Evolutionary conservation across 352 stramenopile species (phyloP), one percentile per base, ranked within the genome.

Genomic region (Pythium inflatum): DNA sequence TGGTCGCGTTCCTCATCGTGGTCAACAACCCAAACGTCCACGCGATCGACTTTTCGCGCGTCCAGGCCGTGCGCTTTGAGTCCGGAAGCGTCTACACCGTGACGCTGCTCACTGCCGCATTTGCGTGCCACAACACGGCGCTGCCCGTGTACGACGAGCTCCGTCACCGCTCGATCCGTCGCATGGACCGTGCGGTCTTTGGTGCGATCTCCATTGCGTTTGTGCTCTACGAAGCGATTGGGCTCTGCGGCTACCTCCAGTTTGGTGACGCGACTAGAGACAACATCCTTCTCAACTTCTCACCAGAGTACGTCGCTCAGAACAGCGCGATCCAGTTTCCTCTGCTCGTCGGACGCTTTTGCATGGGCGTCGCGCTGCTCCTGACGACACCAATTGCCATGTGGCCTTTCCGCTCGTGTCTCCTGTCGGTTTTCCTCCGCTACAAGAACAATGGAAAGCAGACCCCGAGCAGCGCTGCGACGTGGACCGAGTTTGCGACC

Each of bases 201-300:
- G 82, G 82, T 31, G 85, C 85, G 22, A 91, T 89, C 43, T 66
- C 55, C 30, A 75, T 90, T 38, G 81, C 85, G 20, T 93, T 93
- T 45, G 65, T 85, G 41, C 78, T 93, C 9, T 93, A 91, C 73
- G 79, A 90, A 58, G 56, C 81, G 62, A 88, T 93, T 56, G 83
- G 81, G 12, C 64, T 93, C 9, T 86, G 70, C 30, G 85, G 85
- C n/a, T 91, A 91, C 66, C 72, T 93, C 18, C 81, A 89, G 51
- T 93, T 92, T 49, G 83, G 81, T 53, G 70, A 68, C 45, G 69
- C 73, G 13, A 91, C 85, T 4, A 77, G 80, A 53, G 85, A 93
- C 76, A 92, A 91, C 62, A 88, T 92, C 24, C 50, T 92, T 49
- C 78, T 93, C 69, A 93, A 93, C 60, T 93, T 91, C 46, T 86